These are phyloP conservation scores for Triticum monococcum DNA, from an alignment of 176 grass and related monocot genomes.

Conservation along the genomic window DNA sequence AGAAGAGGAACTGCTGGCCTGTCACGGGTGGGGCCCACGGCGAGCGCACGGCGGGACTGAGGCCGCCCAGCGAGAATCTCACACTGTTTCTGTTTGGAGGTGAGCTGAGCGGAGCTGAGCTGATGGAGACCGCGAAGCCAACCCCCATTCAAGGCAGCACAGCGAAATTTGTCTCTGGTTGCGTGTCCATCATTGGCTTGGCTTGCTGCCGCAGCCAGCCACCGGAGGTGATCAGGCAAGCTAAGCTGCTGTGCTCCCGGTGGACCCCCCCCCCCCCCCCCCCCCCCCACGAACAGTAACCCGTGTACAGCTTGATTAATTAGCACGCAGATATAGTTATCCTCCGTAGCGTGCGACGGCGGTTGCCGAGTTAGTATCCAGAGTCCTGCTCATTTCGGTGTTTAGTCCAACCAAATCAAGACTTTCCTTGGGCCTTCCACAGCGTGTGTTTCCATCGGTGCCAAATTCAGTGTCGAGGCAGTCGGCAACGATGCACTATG, in stretches of 20 bases:
- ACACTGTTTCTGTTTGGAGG: not conserved
- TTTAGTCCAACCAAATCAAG: no score
- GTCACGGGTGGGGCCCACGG: not conserved
- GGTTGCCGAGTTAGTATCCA: no score
- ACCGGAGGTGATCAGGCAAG: not conserved
- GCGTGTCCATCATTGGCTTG: not conserved
- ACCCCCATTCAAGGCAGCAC: conserved; percentile 4
- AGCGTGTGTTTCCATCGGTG: no score
- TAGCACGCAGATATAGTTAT: not conserved
- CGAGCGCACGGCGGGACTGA: not conserved
- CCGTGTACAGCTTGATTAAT: not conserved
- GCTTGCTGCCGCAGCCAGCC: not conserved
- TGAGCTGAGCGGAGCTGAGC: not conserved
- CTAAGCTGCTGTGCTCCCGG: not conserved
- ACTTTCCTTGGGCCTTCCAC: no score
- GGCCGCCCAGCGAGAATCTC: not conserved
- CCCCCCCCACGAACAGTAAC: not conserved
- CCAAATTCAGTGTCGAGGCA: no score
- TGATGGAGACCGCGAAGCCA: not conserved
- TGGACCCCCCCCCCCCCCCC: no score
- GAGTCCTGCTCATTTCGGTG: no score
- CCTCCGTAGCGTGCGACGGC: not conserved
- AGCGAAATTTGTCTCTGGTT: conserved; percentile 17
- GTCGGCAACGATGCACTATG: no score
- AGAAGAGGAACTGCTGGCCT: not conserved